Percentiles rank a stretch among this genome's conserved stretches.
These are phyloP conservation scores for Cladophialophora chaetospira DNA, from an alignment of 2,329 filamentous ascomycete genomes.

Conservation along the genomic window DNA sequence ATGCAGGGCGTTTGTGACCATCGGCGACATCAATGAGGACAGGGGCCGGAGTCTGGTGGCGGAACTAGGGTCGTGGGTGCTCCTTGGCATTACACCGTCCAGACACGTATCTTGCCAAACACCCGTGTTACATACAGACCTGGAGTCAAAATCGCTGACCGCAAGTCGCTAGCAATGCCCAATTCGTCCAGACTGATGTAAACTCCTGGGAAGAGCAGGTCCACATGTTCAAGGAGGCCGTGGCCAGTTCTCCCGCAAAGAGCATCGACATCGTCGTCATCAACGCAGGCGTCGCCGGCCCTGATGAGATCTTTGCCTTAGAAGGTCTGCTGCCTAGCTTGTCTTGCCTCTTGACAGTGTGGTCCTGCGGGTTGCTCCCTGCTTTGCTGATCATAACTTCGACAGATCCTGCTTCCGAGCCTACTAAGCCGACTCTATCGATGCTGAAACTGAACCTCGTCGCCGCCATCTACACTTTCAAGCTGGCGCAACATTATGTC, in stretches of 20 bases:
- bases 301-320: slow-evolving; percentile 33
- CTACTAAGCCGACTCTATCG: slow-evolving; percentile 37
- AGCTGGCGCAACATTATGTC: slow-evolving; percentile 39
- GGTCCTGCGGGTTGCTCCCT: slow-evolving; percentile 41
- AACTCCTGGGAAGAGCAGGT: not conserved
- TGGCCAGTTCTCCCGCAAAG: not conserved
- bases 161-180: not conserved
- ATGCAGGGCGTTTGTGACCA: slow-evolving; percentile 28
- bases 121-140: no score
- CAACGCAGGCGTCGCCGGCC: slow-evolving; percentile 44
- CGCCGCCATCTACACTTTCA: slow-evolving; percentile 23
- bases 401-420: slow-evolving; percentile 11
- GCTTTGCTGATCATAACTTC: not conserved
- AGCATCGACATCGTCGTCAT: not conserved
- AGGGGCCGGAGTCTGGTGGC: slow-evolving; percentile 39
- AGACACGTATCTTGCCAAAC: no score
- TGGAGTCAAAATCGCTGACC: not conserved
- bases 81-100: not conserved
- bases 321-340: slow-evolving; percentile 7
- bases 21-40: slow-evolving; percentile 43
- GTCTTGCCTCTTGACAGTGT: slow-evolving; percentile 17
- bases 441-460: slow-evolving; percentile 35
- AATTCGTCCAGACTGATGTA: not conserved
- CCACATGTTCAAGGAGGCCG: not conserved
- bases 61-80: not conserved